Evolutionary conservation across 2,329 filamentous ascomycete species (phyloP).

Genomic region (Bimuria novae-zelandiae): DNA sequence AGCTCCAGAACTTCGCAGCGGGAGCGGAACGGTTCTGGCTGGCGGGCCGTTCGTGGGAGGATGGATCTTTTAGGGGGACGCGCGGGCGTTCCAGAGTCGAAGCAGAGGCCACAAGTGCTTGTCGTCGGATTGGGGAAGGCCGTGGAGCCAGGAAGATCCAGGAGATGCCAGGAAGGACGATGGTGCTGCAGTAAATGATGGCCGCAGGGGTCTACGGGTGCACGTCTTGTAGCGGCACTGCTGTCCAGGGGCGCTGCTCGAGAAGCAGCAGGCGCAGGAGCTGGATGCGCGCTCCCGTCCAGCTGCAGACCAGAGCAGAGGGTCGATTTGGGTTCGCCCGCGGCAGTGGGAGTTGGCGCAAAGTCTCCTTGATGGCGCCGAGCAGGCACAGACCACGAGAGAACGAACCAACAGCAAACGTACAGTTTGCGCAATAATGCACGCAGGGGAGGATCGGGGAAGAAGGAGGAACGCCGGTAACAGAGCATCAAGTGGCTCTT

Average conservation of each 20-base stretch:
- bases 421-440: not conserved
- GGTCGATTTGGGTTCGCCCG: too few species aligned
- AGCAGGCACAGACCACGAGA: constrained; percentile 11
- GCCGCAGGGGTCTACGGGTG: too few species aligned
- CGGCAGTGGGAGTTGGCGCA: constrained; percentile 23
- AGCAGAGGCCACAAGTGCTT: constrained; percentile 2
- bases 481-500: constrained; percentile 10
- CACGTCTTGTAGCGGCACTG: too few species aligned
- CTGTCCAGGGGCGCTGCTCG: constrained; percentile 9
- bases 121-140: not conserved
- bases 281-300: not conserved
- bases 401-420: not conserved
- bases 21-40: constrained; percentile 4
- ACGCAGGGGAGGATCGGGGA: not conserved
- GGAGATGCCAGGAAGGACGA: too few species aligned
- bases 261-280: not conserved
- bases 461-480: too few species aligned
- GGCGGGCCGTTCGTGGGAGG: not conserved
- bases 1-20: not conserved
- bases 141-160: not conserved
- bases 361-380: not conserved
- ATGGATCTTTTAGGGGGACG: constrained; percentile 3
- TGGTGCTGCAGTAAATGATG: too few species aligned
- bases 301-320: too few species aligned
- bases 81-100: constrained; percentile 9